phyloP scores from a whole-genome alignment of 305 asterid genomes.

The Fraxinus ornus region DNA sequence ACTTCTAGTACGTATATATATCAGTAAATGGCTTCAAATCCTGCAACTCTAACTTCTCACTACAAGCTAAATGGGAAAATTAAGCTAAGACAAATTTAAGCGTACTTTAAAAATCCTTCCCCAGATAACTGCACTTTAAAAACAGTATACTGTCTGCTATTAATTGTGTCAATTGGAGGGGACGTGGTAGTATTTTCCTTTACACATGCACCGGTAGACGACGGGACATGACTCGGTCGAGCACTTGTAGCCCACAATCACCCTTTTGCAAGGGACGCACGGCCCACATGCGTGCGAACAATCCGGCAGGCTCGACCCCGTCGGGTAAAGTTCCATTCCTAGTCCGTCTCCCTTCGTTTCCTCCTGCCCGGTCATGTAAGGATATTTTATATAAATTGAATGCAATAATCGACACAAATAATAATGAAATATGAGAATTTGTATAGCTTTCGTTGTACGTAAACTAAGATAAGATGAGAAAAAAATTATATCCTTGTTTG shows the following conservation, averaged over 20 bases:
- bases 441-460: not conserved
- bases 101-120: not conserved
- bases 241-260: conserved; percentile 75
- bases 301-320: conserved; percentile 88
- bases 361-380: conserved; percentile 30
- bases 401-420: not conserved
- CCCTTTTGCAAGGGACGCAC: conserved; percentile 84
- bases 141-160: not conserved
- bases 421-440: not conserved
- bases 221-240: conserved; percentile 83
- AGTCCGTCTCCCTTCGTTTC: conserved; percentile 30
- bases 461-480: not conserved
- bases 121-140: not conserved
- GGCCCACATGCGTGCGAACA: conserved; percentile 90
- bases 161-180: conserved; percentile 55
- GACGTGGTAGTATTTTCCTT: conserved; percentile 83
- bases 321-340: conserved; percentile 77
- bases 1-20: not conserved
- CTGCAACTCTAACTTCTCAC: not conserved
- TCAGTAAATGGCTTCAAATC: not conserved
- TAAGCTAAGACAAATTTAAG: not conserved
- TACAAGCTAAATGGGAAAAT: not conserved
- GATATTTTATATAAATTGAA: not conserved
- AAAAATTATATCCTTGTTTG: no score
- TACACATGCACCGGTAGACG: conserved; percentile 90